Conservation (phyloP, 192 early-diverging fungal species). For the Paraglomus occultum region DNA sequence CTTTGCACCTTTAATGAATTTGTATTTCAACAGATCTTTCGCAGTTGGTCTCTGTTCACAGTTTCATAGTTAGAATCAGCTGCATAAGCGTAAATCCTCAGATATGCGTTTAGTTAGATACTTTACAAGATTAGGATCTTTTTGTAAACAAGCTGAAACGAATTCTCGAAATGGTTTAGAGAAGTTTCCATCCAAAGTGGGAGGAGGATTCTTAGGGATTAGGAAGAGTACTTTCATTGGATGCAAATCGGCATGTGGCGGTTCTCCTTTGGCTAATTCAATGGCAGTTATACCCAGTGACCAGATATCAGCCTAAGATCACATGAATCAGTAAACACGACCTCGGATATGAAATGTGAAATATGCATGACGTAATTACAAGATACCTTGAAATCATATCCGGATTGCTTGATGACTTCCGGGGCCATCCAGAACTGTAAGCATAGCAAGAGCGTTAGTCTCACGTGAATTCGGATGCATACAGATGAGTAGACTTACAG, state of each 20-base stretch:
- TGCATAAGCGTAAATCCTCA: slow-evolving; percentile 14
- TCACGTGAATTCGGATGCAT: not conserved
- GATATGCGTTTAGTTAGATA: not conserved
- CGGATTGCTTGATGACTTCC: slow-evolving; percentile 91
- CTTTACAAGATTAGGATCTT: slow-evolving; percentile 71
- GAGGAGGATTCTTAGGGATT: slow-evolving; percentile 90
- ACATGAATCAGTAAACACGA: not conserved
- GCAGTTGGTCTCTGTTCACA: slow-evolving; percentile 75
- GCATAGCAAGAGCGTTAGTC: not conserved
- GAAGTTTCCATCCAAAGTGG: slow-evolving; percentile 72
- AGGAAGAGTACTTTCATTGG: slow-evolving; percentile 95
- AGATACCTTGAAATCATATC: slow-evolving; percentile 82
- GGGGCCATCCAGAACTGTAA: slow-evolving; percentile 87
- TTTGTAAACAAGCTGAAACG: slow-evolving; percentile 80
- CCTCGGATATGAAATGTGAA: not conserved
- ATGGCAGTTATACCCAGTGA: slow-evolving; percentile 95
- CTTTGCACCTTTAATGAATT: slow-evolving; percentile 81
- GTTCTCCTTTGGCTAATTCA: slow-evolving; percentile 90
- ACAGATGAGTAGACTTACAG: slow-evolving; percentile 43
- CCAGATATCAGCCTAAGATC: slow-evolving; percentile 90
- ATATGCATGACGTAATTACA: not conserved
- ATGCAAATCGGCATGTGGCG: slow-evolving; percentile 90
- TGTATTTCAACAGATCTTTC: slow-evolving; percentile 83
- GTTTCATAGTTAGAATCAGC: not conserved
- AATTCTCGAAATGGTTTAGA: slow-evolving; percentile 89